Base-by-base conservation (phyloP, 768 basidiomycete genomes). In the Omphalotus guepiniiformis region DNA sequence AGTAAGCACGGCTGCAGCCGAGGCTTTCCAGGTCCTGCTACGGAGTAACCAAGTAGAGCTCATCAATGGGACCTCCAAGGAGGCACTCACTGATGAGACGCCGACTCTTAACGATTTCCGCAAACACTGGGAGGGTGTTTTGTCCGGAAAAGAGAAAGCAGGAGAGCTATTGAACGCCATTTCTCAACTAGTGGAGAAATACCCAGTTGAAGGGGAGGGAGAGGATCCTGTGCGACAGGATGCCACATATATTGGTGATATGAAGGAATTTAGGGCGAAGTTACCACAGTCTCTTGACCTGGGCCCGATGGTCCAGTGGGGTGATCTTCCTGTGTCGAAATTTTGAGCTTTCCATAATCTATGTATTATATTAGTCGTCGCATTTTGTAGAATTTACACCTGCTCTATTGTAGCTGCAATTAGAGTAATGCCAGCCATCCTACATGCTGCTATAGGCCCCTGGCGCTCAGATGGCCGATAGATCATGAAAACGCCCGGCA, bases 251-350 rank as follows among this genome's bases (percentile, higher is more conserved):
- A 79, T 95, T 46, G 63, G 83, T 48, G 84, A 92, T 57, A 59
- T 81, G 26, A 69, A 76, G 49, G 66, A 63, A 22, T 93, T 93
- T 73, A 90, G 80, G 63, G 72, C 74, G 23, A 63, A 71, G 7
- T 64, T 94, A 42, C 59, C 62, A 34, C 63, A 73, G 15, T 76
- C 85, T 3, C 71, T 73, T 22, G 74, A 75, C 51, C 78, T 86
- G n/a, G 72, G 72, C 30, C 82, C 90, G 2, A 68, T 92, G 53
- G 83, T 82, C 1, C 66, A 80, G 42, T 90, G 86, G 86, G 79
- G 77, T 27, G 88, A 90, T 66, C 68, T 88, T 44, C 85, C 85
- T 16, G 61, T 66, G 5, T 62, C 84, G 2, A 82, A 73, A 52
- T 73, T 79, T 37, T 85, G 35, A 39, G 35, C 35, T 6, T 12